Percentiles rank a stretch among this genome's conserved stretches.
phyloP scores from a whole-genome alignment of 108 stramenopile genomes.

The Conticribra guillardii region DNA sequence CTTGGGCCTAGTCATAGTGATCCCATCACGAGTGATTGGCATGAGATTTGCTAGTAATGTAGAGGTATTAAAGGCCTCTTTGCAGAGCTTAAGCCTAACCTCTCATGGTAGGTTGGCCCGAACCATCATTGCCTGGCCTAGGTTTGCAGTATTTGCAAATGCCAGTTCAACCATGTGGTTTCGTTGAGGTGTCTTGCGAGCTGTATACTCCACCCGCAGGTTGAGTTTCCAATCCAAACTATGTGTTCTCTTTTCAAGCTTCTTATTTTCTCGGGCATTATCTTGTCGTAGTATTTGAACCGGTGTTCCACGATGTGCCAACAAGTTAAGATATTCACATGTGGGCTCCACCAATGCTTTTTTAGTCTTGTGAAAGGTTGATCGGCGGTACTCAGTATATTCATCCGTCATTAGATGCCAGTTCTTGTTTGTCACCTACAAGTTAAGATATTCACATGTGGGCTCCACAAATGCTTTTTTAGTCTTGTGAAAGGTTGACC shows the following conservation, averaged over 20 bases:
- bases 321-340: slow-evolving; percentile 1
- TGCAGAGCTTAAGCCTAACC: not conserved
- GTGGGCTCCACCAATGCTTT: not conserved
- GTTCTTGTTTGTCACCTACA: slow-evolving; percentile 1
- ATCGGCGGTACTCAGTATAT: not conserved
- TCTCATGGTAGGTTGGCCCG: not conserved
- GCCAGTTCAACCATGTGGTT: slow-evolving; percentile 33
- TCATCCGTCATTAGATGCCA: slow-evolving; percentile 6
- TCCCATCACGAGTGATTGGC: slow-evolving; percentile 8
- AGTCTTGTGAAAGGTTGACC: no score
- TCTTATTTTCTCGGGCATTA: slow-evolving; percentile 45
- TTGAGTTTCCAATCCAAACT: slow-evolving; percentile 23
- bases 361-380: slow-evolving; percentile 19
- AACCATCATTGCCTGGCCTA: not conserved
- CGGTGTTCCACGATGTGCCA: not conserved
- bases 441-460: not conserved
- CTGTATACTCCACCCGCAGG: slow-evolving; percentile 37
- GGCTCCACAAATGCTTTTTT: not conserved
- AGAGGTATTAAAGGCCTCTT: slow-evolving; percentile 14
- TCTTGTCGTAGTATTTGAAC: slow-evolving; percentile 28
- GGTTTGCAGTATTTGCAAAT: slow-evolving; percentile 8
- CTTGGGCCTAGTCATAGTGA: slow-evolving; percentile 3
- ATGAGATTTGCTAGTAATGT: slow-evolving; percentile 19
- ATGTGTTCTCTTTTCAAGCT: slow-evolving; percentile 1
- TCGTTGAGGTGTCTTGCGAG: slow-evolving; percentile 32